Evolutionary conservation across 1,139 yeast species (phyloP).

Genomic region (Hemisphaericaspora xylanilytica): DNA sequence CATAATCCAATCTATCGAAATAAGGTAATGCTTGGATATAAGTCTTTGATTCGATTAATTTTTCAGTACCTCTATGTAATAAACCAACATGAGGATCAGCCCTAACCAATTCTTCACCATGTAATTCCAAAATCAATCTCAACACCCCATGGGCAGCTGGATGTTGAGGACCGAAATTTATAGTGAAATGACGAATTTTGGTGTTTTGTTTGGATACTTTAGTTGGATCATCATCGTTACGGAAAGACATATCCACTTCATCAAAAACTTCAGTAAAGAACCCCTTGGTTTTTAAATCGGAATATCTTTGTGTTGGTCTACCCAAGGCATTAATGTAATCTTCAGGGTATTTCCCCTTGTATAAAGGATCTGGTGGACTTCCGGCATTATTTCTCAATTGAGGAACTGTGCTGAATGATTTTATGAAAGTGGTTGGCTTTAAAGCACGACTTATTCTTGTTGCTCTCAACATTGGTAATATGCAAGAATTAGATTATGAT

Average conservation of each 20-base stretch:
- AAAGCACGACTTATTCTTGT: constrained; percentile 7
- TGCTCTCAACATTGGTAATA: constrained; percentile 12
- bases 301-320: constrained; percentile 32
- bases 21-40: constrained; percentile 86
- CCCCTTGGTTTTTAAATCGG: constrained; percentile 36
- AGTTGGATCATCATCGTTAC: constrained; percentile 45
- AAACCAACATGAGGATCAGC: constrained; percentile 89
- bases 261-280: constrained; percentile 48
- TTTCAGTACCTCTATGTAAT: constrained; percentile 86
- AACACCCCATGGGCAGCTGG: constrained; percentile 95
- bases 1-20: constrained; percentile 86
- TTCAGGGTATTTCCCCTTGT: constrained; percentile 20
- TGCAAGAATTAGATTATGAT: not conserved
- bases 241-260: constrained; percentile 49
- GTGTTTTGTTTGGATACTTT: constrained; percentile 46
- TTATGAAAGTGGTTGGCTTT: constrained; percentile 4
- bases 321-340: constrained; percentile 36
- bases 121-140: constrained; percentile 79
- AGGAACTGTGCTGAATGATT: constrained; percentile 5
- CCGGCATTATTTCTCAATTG: constrained; percentile 5
- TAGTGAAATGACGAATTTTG: constrained; percentile 81
- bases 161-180: constrained; percentile 92
- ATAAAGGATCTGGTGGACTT: constrained; percentile 10
- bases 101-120: constrained; percentile 85
- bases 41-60: constrained; percentile 80